Evolutionary conservation across 2,329 filamentous ascomycete species (phyloP), one percentile per base, ranked within the genome.

Genomic region (Thermoascus crustaceus): DNA sequence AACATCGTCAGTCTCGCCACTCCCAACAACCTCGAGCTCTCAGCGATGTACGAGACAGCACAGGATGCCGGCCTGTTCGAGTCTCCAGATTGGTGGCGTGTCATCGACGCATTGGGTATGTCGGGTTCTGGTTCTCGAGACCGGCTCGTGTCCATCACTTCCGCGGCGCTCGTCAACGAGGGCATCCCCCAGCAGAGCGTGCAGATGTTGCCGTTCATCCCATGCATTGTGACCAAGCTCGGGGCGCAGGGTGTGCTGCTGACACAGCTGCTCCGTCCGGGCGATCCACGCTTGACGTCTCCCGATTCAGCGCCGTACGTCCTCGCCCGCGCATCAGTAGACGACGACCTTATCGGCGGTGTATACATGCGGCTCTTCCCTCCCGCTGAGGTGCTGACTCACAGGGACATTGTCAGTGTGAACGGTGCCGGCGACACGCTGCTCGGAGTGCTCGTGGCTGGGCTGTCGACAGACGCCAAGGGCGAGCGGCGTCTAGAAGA

Each of bases 341-440:
- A 69, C 2, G 69, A 75, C 19, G 47, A 46, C 5, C 67, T 80
- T 0, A 78, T 87, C 2, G 85, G 87, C 0, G 89, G 88, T 0
- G 71, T 95, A 2, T 95, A 95, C 53, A 87, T 95, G 80, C 63
- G 78, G 4, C 55, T 80, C 65, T 84, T 85, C 55, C 76, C 83
- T 0, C 69, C 82, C 0, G 75, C 74, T 1, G 78, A 83, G 54
- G 63, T 67, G 10, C 71, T 94, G 4, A 39, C 48, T 2, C 59
- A 66, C 0, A 63, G 73, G 13, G 77, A 91, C 17, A 71, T 94
- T 1, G 78, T 89, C 1, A 94, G 86, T 30, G 89, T 96, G 7
- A 96, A 96, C 56, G 91, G 89, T 0, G 87, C 86, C 2, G 91
- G 91, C 0, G 91, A 98, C 61, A 95, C 91, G 0, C 88, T 96